Percentiles rank a stretch among this genome's conserved stretches.
These are phyloP conservation scores for Lolium perenne DNA, from an alignment of 176 grass and related monocot species.

Conservation along the genomic window DNA sequence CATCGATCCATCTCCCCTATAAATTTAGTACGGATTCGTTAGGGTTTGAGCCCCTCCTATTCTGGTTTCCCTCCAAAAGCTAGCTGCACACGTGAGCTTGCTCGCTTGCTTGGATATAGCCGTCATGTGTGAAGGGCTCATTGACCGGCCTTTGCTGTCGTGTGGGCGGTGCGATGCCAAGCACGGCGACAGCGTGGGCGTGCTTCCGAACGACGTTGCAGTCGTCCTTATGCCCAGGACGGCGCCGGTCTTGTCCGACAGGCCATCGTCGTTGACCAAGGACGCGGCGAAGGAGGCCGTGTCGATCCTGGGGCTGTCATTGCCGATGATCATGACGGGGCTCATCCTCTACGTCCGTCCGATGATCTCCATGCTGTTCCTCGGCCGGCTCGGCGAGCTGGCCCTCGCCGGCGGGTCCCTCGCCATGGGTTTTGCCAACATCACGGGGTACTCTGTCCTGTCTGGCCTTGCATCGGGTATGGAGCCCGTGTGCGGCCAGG, in stretches of 20 bases:
- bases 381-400: constrained; percentile 79
- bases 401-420: constrained; percentile 88
- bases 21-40: constrained; percentile 13
- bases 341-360: constrained; percentile 84
- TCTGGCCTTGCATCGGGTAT: constrained; percentile 92
- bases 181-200: background rate
- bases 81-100: background rate
- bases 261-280: constrained; percentile 39
- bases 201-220: background rate
- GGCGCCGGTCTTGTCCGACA: constrained; percentile 29
- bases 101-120: constrained; percentile 36
- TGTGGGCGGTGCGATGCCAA: constrained; percentile 44
- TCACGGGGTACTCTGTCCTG: constrained; percentile 88
- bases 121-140: constrained; percentile 53
- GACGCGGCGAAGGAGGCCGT: constrained; percentile 27
- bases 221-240: background rate
- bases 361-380: constrained; percentile 98
- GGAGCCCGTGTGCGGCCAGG: constrained; percentile 97
- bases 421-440: constrained; percentile 96
- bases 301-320: constrained; percentile 47
- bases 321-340: constrained; percentile 89
- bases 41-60: constrained; percentile 24
- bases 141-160: constrained; percentile 7
- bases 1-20: constrained; percentile 53
- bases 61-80: constrained; percentile 48